Base-by-base conservation (phyloP, 2,329 filamentous ascomycete species). In the Penicillium concentricum region DNA sequence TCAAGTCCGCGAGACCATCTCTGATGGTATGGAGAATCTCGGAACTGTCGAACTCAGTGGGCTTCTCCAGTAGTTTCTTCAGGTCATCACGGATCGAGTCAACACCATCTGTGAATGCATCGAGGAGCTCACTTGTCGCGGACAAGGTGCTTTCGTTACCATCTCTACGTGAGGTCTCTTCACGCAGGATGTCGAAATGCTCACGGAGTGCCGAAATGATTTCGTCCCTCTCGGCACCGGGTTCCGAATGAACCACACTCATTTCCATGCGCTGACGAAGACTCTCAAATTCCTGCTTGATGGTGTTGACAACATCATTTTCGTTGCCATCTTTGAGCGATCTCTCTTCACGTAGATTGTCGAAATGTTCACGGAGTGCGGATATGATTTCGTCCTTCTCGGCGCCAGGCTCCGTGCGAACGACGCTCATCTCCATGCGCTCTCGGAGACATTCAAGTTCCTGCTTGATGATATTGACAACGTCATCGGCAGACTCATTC, bases 1-100 rank as follows among this genome's bases (percentile, higher is more conserved):
- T 87, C 16, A 97, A 82, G 38, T 82, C 83, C 42, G 89, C 86
- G 9, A 97, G 79, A 0, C 92, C 92, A n/a, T 87, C 83, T 71
- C 89, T 95, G 54, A 97, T 81, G 0, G 90, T 91, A 58, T 96
- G 90, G 1, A 97, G 81, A 51, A 97, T 92, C 74, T 97, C 92
- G 62, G 96, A 90, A 58, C 90, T 93, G 0, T 89, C 92, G 73
- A 93, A 82, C 66, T 96, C 92, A 0, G 85, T 79, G 5, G 92
- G 90, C 75, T 91, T 94, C 69, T 93, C 87, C 22, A 86, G 81
- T 16, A 94, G 82, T 68, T 87, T 87, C 61, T 84, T 79, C 48
- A 96, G 83, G 63, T 97, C 92, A 16, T 84, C 81, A 5, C 91
- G 84, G 34, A 97, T 81, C 42, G 83, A 84, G 58, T 90, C 89